Evolutionary conservation across 163 green algal species (phyloP).

Genomic region (Scenedesmus sp.): DNA sequence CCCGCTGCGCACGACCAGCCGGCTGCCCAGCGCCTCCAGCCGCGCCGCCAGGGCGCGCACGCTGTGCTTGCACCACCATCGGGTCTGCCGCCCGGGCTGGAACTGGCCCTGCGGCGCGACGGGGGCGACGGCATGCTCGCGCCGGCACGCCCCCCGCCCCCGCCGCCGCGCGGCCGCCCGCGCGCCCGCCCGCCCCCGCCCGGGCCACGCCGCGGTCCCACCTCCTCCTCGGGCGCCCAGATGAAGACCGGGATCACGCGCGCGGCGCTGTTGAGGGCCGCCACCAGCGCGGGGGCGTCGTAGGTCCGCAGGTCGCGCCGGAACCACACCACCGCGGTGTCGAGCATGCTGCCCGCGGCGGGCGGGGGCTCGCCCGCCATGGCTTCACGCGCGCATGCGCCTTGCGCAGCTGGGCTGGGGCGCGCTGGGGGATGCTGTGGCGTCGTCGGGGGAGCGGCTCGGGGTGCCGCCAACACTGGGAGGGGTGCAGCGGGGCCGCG

Average conservation of each 20-base stretch:
- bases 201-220: neutral
- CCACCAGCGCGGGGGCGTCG: slow-evolving; percentile 87
- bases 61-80: slow-evolving; percentile 88
- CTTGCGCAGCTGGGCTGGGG: too few relatives aligned
- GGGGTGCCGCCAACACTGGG: too few relatives aligned
- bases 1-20: slow-evolving; percentile 72
- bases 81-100: slow-evolving; percentile 73
- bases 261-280: slow-evolving; percentile 66
- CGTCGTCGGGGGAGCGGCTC: too few relatives aligned
- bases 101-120: slow-evolving; percentile 80
- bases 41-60: slow-evolving; percentile 69
- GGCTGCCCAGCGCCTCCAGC: slow-evolving; percentile 74
- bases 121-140: neutral
- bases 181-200: too few relatives aligned
- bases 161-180: too few relatives aligned
- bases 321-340: slow-evolving; percentile 67
- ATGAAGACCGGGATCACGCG: slow-evolving; percentile 89
- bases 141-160: too few relatives aligned
- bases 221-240: slow-evolving; percentile 91
- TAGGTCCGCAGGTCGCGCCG: slow-evolving; percentile 80
- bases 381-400: too few relatives aligned
- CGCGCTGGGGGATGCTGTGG: too few relatives aligned
- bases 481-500: too few relatives aligned
- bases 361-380: too few relatives aligned
- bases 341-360: too few relatives aligned